Base-by-base conservation (phyloP, 208 protist genomes). In the Trypanosoma lewisi region DNA sequence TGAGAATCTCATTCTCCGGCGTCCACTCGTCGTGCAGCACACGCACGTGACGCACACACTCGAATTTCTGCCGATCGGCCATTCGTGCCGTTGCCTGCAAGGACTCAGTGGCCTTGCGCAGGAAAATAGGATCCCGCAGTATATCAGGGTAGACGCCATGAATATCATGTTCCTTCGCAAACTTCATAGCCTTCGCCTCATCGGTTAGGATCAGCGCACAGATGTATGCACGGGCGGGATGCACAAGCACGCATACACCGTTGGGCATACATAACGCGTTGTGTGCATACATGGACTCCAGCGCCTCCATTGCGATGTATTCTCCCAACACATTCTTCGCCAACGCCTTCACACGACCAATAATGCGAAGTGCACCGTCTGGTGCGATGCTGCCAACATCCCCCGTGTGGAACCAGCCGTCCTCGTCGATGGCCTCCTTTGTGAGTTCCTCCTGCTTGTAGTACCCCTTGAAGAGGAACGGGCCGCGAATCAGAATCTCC, bases 381-480 rank as follows among this genome's bases (percentile, higher is more conserved):
- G 45, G 21, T 19, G n/a, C 12, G 6, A 81, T 54, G n/a, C 68
- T 86, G 79, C 55, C 41, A 31, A 65, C 64, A 49, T 55, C 64
- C 49, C 65, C 82, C 45, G 28, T 91, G 73, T 83, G 70, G 70
- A 94, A 80, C 82, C 80, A 97, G 25, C 77, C 79, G 30, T 85
- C 79, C 0, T 17, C 27, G 17, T 83, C 70, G 23, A 96, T 73
- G 28, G 75, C 85, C 60, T 77, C 75, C 21, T 72, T 69, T 6
- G 89, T 96, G 16, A 60, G 57, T 52, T 93, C 77, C 3, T 77
- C 70, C 59, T 96, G 80, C 21, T 82, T 71, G 75, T 94, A 89
- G 76, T 96, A 97, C 2, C 93, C 93, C 17, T 62, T 60, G 57
- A 83, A 88, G 19, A 94, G 19, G 11, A 68, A 67, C 4, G 83